Percentiles rank a stretch among this genome's conserved stretches.
Conservation (phyloP, 805 yeast species). For the Yamadazyma laniorum region DNA sequence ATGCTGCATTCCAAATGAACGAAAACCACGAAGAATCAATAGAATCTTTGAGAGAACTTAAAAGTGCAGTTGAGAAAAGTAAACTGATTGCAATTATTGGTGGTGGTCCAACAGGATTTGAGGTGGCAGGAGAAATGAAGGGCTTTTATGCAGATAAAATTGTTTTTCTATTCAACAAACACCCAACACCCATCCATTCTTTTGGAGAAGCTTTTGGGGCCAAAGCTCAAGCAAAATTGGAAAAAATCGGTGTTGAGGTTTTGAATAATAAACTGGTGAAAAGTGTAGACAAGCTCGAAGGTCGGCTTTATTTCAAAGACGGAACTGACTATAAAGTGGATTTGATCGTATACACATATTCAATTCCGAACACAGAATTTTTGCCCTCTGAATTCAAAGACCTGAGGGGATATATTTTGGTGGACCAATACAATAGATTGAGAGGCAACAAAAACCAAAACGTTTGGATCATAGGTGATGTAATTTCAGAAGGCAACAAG, state of each 20-base stretch:
- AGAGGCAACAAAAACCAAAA: slow-evolving; percentile 16
- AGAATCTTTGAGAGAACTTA: slow-evolving; percentile 16
- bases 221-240: slow-evolving; percentile 17
- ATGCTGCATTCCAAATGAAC: slow-evolving; percentile 26
- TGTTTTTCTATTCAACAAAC: slow-evolving; percentile 27
- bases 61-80: slow-evolving; percentile 19
- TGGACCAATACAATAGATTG: slow-evolving; percentile 25
- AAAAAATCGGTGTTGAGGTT: slow-evolving; percentile 21
- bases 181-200: slow-evolving; percentile 18
- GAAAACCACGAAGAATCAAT: slow-evolving; percentile 15
- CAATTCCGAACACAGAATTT: slow-evolving; percentile 29
- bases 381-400: slow-evolving; percentile 21
- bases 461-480: slow-evolving; percentile 35
- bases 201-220: slow-evolving; percentile 9
- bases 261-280: slow-evolving; percentile 18
- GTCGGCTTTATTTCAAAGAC: neutral
- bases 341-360: neutral
- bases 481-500: slow-evolving; percentile 21
- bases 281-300: neutral
- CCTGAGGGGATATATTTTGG: slow-evolving; percentile 23
- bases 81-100: slow-evolving; percentile 34
- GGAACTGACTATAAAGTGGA: neutral
- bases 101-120: slow-evolving; percentile 39
- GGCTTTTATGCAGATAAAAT: slow-evolving; percentile 13
- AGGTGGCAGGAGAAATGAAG: slow-evolving; percentile 37